Evolutionary conservation across 73 alveolate genomes (phyloP).

Genomic region (Urostyla sp.): DNA sequence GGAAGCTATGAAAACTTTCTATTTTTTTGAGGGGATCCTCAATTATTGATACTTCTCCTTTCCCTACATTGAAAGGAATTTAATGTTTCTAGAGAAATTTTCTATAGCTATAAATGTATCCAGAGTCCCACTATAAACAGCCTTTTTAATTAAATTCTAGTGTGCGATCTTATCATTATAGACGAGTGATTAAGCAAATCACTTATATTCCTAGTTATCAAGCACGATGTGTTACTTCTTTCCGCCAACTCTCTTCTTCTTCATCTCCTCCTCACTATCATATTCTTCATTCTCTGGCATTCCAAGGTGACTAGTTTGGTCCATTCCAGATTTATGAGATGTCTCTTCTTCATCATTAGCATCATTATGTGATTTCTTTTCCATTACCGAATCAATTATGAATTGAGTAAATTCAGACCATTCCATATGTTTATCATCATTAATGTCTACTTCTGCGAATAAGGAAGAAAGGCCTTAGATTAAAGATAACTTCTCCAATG

Average conservation of each 20-base stretch:
- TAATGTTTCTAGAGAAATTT: neutral
- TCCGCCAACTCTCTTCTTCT: neutral
- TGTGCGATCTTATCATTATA: neutral
- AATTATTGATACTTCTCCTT: neutral
- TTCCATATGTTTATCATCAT: constrained; percentile 87
- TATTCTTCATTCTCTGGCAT: neutral
- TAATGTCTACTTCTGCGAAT: constrained; percentile 83
- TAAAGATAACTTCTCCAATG: constrained; percentile 87
- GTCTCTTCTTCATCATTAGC: constrained; percentile 27
- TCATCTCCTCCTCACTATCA: neutral
- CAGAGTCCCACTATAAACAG: neutral
- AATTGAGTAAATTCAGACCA: constrained; percentile 88
- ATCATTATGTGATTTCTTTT: constrained; percentile 19
- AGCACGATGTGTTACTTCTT: constrained; percentile 26
- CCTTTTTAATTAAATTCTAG: neutral
- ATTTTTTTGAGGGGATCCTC: neutral
- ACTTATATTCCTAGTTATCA: neutral
- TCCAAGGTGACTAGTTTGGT: neutral
- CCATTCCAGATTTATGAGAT: neutral
- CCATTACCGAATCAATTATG: constrained; percentile 67
- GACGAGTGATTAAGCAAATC: constrained; percentile 11
- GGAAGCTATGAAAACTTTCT: constrained; percentile 6
- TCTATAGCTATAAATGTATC: constrained; percentile 25
- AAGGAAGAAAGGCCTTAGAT: constrained; percentile 87
- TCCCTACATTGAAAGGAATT: constrained; percentile 1